Evolutionary conservation across 2,329 filamentous ascomycete genomes (phyloP), one percentile per base, ranked within the genome.

Genomic region (Cladosporium sp.): DNA sequence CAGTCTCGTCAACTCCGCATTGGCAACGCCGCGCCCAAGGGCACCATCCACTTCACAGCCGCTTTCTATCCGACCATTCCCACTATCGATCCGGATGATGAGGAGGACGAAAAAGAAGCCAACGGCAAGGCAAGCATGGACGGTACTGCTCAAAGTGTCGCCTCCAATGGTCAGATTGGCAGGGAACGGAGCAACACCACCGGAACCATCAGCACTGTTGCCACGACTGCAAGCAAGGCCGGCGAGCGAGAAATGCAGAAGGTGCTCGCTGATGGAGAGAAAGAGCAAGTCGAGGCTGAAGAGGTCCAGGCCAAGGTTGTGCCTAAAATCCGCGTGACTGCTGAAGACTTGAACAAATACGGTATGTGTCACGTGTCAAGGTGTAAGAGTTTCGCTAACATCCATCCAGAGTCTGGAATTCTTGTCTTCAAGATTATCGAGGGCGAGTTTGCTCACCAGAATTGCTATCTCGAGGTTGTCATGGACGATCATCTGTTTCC

Each of bases 401-500:
- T 18, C 60, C 58, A 62, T 52, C 2, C 69, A 89, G 93, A 98
- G 80, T 95, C 91, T 65, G 95, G 95, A 69, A 85, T 99, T 65
- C 84, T 99, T 69, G 91, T 99, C 64, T 98, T 99, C 85, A 94
- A 93, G 75, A 86, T 99, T 65, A 87, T 97, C 76, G 93, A 98
- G 68, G 93, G 90, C 28, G 90, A 97, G 64, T 85, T 99, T 75
- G 86, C 91, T 0, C 88, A 91, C 69, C 86, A 83, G 62, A 86
- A 93, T 70, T 89, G 88, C 33, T 89, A 92, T 68, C 82, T 99
- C 26, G 93, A 99, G 77, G 87, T 99, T 8, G 83, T 94, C 69
- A 95, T 98, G 77, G 95, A 99, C 77, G 95, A 99, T 76, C 93
- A 95, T 86, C 87, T 92, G 35, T 98, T 95, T 80, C 90, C 95